Conservation (phyloP, 345 rosid genomes). For the Sisymbrium irio region DNA sequence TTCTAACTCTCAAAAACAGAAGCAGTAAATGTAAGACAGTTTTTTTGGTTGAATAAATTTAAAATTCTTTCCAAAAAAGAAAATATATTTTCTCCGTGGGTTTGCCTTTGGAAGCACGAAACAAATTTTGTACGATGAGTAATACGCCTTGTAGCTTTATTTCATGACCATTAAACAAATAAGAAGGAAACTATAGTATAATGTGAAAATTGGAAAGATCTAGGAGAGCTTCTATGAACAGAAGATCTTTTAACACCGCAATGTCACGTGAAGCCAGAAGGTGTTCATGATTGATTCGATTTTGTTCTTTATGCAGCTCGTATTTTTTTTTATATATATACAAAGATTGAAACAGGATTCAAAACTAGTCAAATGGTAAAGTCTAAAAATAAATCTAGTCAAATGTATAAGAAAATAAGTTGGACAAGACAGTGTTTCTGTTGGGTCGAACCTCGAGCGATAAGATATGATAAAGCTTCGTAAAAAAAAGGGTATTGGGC, state of each 20-base stretch:
- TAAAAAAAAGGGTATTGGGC: background rate
- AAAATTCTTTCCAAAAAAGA: too few species aligned
- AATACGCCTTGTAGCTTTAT: background rate
- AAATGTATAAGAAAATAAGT: background rate
- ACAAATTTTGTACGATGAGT: background rate
- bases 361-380: background rate
- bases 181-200: conserved; percentile 7
- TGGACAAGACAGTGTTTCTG: conserved; percentile 12
- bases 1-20: too few species aligned
- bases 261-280: conserved; percentile 38
- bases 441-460: conserved; percentile 9
- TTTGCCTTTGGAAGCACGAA: conserved; percentile 8
- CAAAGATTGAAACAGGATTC: background rate
- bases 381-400: background rate
- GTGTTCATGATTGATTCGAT: conserved; percentile 37
- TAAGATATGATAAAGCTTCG: background rate
- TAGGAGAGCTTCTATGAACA: conserved; percentile 35
- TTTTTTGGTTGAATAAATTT: too few species aligned
- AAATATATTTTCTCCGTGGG: conserved; percentile 3
- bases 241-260: conserved; percentile 25
- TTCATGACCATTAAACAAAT: background rate
- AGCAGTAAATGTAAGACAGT: too few species aligned
- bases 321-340: background rate
- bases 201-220: conserved; percentile 5
- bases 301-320: conserved; percentile 31